Evolutionary conservation across 768 basidiomycete species (phyloP).

Genomic region (Lactifluus rugatus): DNA sequence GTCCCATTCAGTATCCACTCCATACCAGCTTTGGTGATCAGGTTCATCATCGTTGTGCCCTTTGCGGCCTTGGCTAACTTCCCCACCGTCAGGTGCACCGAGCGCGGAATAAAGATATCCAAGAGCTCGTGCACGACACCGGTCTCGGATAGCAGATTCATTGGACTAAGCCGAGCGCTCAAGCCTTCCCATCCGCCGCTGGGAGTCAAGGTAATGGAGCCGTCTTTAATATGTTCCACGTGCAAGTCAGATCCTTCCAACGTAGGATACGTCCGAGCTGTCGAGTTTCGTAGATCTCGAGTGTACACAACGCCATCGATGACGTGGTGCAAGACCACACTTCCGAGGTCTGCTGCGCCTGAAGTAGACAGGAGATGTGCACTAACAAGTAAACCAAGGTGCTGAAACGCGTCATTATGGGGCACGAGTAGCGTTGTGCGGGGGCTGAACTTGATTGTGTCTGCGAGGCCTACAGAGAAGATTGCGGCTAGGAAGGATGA

Average conservation of each 20-base stretch:
- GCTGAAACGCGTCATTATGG: constrained; percentile 79
- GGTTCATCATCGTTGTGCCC: constrained; percentile 76
- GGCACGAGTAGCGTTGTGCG: constrained; percentile 81
- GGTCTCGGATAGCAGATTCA: constrained; percentile 71
- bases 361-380: constrained; percentile 73
- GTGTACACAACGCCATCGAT: constrained; percentile 70
- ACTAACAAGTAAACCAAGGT: constrained; percentile 76
- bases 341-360: constrained; percentile 70
- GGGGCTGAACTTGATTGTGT: constrained; percentile 51
- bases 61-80: constrained; percentile 87
- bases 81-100: constrained; percentile 76
- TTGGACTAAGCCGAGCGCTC: constrained; percentile 47
- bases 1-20: constrained; percentile 89
- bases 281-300: constrained; percentile 47
- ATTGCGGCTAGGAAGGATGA: constrained; percentile 87
- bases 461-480: constrained; percentile 78
- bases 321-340: constrained; percentile 82
- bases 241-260: constrained; percentile 80
- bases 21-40: constrained; percentile 77
- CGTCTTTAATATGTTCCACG: constrained; percentile 47
- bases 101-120: constrained; percentile 77
- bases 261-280: constrained; percentile 65
- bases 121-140: constrained; percentile 88
- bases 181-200: constrained; percentile 77
- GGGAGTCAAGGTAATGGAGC: constrained; percentile 39